Conservation (phyloP, 768 basidiomycete genomes). For the Suillus ampliporus region DNA sequence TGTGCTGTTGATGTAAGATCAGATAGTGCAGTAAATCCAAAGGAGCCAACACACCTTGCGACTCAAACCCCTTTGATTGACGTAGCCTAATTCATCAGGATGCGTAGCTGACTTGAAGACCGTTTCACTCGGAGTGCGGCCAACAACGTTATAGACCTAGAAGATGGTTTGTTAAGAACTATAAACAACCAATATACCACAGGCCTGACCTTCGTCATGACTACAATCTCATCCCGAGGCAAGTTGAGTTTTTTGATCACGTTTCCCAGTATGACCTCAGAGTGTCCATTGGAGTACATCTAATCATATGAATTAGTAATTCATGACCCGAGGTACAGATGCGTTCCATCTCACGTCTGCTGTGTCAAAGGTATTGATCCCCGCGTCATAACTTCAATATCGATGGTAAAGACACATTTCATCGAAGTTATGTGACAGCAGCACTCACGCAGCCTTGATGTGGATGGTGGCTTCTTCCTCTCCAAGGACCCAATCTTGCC, state of each 20-base stretch:
- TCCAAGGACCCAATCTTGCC: constrained; percentile 40
- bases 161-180: background rate
- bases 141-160: constrained; percentile 23
- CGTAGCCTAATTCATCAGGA: constrained; percentile 51
- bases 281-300: constrained; percentile 45
- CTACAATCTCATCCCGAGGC: constrained; percentile 49
- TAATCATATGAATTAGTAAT: constrained; percentile 18
- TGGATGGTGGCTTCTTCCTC: constrained; percentile 45
- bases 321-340: constrained; percentile 39
- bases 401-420: background rate
- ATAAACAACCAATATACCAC: background rate
- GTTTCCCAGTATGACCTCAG: constrained; percentile 51
- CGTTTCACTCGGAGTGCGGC: constrained; percentile 13
- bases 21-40: background rate
- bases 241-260: constrained; percentile 49
- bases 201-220: constrained; percentile 50
- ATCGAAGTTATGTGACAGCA: background rate
- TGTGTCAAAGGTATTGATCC: constrained; percentile 68
- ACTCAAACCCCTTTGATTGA: constrained; percentile 57
- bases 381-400: constrained; percentile 53
- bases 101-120: constrained; percentile 6
- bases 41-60: constrained; percentile 42
- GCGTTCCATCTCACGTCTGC: constrained; percentile 45
- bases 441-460: constrained; percentile 39
- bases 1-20: constrained; percentile 50